phyloP scores from a whole-genome alignment of 768 basidiomycete genomes.

The Scleroderma bovista region DNA sequence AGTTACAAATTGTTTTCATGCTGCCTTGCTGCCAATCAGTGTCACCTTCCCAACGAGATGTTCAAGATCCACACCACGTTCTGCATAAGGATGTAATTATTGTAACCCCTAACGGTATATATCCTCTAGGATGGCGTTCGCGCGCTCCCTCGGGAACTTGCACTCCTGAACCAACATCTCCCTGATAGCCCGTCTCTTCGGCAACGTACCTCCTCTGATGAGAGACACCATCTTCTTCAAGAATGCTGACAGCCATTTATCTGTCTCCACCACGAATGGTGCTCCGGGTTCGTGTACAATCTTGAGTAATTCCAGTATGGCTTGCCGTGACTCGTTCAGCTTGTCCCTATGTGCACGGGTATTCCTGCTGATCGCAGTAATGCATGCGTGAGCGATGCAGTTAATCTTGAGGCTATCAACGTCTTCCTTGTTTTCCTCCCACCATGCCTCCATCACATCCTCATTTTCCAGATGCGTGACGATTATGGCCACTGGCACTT shows the following conservation, averaged over 20 bases:
- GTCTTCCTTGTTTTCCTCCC: slow-evolving; percentile 21
- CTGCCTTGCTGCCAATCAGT: no score
- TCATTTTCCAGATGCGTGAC: slow-evolving; percentile 33
- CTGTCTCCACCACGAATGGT: slow-evolving; percentile 3
- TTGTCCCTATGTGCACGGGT: slow-evolving; percentile 1
- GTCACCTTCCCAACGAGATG: no score
- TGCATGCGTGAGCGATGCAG: slow-evolving; percentile 27
- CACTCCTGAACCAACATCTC: slow-evolving; percentile 1
- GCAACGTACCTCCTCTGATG: slow-evolving; percentile 1
- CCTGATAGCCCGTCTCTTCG: background rate
- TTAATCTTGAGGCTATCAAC: slow-evolving; percentile 18
- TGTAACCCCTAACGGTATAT: background rate
- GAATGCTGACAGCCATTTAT: slow-evolving; percentile 3
- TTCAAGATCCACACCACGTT: background rate
- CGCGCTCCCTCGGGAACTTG: background rate
- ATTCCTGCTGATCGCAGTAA: slow-evolving; percentile 26
- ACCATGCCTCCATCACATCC: slow-evolving; percentile 33
- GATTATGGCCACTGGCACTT: slow-evolving; percentile 28
- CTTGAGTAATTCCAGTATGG: background rate
- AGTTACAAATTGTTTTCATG: no score
- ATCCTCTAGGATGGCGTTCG: background rate
- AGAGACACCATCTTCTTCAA: slow-evolving; percentile 1
- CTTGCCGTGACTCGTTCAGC: background rate
- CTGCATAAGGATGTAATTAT: background rate
- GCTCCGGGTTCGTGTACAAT: background rate